Evolutionary conservation across 257 asterid species (phyloP).

Genomic region (Knoxia roxburghii): DNA sequence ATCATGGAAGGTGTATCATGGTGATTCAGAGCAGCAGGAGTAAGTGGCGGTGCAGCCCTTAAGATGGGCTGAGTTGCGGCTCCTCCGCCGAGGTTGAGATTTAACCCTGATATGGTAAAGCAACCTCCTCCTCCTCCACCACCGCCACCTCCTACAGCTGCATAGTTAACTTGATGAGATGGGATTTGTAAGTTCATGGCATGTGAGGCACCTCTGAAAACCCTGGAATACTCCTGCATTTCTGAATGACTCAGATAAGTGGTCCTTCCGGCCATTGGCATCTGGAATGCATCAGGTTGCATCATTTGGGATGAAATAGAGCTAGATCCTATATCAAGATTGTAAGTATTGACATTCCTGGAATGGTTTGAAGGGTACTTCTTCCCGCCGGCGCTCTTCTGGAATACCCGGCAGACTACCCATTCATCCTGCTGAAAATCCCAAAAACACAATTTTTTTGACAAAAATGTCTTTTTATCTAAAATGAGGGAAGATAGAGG

Average conservation of each 20-base stretch:
- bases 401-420: slow-evolving; percentile 94
- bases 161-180: slow-evolving; percentile 45
- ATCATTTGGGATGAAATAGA: slow-evolving; percentile 41
- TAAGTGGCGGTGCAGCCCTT: slow-evolving; percentile 31
- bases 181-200: slow-evolving; percentile 42
- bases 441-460: neutral
- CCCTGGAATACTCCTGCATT: slow-evolving; percentile 49
- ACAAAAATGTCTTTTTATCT: too few relatives aligned
- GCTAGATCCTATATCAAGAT: slow-evolving; percentile 36
- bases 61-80: slow-evolving; percentile 29
- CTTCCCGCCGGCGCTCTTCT: slow-evolving; percentile 63
- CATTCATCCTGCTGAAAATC: slow-evolving; percentile 78
- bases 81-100: slow-evolving; percentile 58
- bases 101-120: slow-evolving; percentile 74
- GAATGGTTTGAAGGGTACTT: slow-evolving; percentile 58
- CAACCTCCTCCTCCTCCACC: slow-evolving; percentile 16
- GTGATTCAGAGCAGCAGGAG: slow-evolving; percentile 30
- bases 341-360: slow-evolving; percentile 46
- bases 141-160: neutral
- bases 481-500: too few relatives aligned
- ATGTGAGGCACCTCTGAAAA: slow-evolving; percentile 28
- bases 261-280: slow-evolving; percentile 35
- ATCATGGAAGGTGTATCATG: slow-evolving; percentile 38
- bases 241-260: slow-evolving; percentile 45
- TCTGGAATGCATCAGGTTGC: slow-evolving; percentile 43